Base-by-base conservation (phyloP, 208 protist species). In the Sergeia podlipaevii region DNA sequence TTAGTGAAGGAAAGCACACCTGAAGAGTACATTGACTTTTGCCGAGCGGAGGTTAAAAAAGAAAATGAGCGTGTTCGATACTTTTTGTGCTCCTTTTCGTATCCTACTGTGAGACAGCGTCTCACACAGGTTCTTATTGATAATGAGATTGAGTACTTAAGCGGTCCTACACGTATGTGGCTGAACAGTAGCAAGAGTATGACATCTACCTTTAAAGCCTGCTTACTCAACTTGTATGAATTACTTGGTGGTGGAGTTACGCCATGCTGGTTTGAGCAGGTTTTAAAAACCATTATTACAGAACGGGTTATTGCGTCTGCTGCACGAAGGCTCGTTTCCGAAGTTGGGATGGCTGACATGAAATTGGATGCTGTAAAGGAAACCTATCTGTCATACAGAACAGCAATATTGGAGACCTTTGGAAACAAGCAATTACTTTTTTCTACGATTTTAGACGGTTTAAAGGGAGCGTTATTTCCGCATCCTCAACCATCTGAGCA, bases 31-130 rank as follows among this genome's bases (percentile, higher is more conserved):
- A 66, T 89, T 21, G 11, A 66, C 15, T 28, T 46, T 24, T 80
- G 60, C 56, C 34, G 65, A 24, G 46, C 46, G 26, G 62, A 65
- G 2, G 48, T 92, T 37, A 51, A 59, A 23, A 65, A 70, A 21
- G 80, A 92, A 45, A 62, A 74, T 23, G 46, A 74, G 3, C 60
- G 71, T 8, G 75, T 62, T 6, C 65, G 60, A 26, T 85, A 72
- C 46, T 70, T 87, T 57, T 63, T 91, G 17, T 61, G 47, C n/a
- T 61, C 62, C n/a, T 60, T 45, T 17, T 85, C 84, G 15, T 76
- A 83, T 38, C 62, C 52, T 27, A 59, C 68, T 23, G 69, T 91
- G 32, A 57, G 75, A 38, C 50, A 64, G 29, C 32, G 36, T 38
- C 39, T 91, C 7, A 49, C 77, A 27, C 53, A 75, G 26, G 57